Percentiles rank a stretch among this genome's conserved stretches.
These are phyloP conservation scores for Cystofilobasidium macerans DNA, from an alignment of 768 basidiomycete species.

Conservation along the genomic window DNA sequence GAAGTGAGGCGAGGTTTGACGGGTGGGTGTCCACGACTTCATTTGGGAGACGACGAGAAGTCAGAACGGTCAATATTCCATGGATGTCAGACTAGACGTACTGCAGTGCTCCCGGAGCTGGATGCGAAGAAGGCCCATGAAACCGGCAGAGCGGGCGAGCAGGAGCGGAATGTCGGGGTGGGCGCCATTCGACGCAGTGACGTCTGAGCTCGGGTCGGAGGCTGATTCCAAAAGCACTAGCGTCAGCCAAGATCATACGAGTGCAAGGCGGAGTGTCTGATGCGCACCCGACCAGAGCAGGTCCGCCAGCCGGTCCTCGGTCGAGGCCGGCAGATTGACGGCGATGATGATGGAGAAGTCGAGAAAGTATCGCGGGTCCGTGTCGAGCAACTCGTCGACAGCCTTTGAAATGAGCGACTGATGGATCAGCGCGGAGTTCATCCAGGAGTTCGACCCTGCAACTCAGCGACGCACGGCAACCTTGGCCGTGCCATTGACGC, in stretches of 20 bases:
- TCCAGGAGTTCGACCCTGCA: too few species aligned
- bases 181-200: constrained; percentile 43
- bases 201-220: constrained; percentile 31
- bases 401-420: too few species aligned
- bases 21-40: constrained; percentile 82
- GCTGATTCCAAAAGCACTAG: neutral
- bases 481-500: constrained; percentile 61
- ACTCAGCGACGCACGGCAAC: constrained; percentile 39
- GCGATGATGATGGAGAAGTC: constrained; percentile 71
- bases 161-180: constrained; percentile 50
- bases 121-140: constrained; percentile 74
- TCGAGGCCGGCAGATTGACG: constrained; percentile 57
- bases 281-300: constrained; percentile 51
- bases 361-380: constrained; percentile 48
- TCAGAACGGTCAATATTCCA: neutral
- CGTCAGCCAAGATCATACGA: neutral
- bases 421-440: too few species aligned
- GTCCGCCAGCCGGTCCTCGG: constrained; percentile 52
- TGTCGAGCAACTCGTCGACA: constrained; percentile 51
- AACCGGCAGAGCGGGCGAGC: constrained; percentile 72
- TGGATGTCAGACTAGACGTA: constrained; percentile 40
- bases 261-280: neutral
- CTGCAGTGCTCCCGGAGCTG: constrained; percentile 81
- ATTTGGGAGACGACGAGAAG: neutral
- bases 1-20: constrained; percentile 52